Base-by-base conservation (phyloP, 495 filamentous ascomycete species). In the Sabuloglossum arenarium region DNA sequence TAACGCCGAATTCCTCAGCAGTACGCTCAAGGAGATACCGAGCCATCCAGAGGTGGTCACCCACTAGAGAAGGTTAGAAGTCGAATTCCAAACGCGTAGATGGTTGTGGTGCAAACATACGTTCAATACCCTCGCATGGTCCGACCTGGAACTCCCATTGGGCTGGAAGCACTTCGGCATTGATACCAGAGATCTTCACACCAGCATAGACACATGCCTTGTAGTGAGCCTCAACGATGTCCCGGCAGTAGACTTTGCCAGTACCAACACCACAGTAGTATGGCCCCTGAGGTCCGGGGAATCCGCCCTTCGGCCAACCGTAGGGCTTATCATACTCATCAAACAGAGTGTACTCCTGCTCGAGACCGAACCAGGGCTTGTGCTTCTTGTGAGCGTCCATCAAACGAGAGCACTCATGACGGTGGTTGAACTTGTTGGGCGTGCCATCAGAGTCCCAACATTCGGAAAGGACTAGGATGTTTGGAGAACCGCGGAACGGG, bases 71-170 rank as follows among this genome's bases (percentile, higher is more conserved):
- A 66, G 53, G 32, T 29, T 31, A 56, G 60, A 69, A 58, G 46
- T 56, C 37, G 31, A 55, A 23, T 25, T 14, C n/a, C n/a, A 50
- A 28, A 16, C 45, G 14, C 3, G 19, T 25, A 11, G 34, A 24
- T 55, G 3, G 55, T 3, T 23, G 34, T 21, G 34, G 56, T 21
- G 3, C 43, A 28, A 58, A 75, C 76, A 69, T 69, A 84, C 81
- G 73, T 67, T 86, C 79, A 66, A 98, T 97, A 51, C 91, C 91
- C 42, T 73, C 66, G 73, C 90, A 95, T 60, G 93, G 93, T 59
- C 93, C 91, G 65, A 98, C 85, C 71, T 98, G 91, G 84, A 88
- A 97, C 73, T 98, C 91, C 91, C 91, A 98, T 70, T 98, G 91
- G 59, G 85, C 88, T 56, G 91, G 88, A 81, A 95, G 90, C 67